These are phyloP conservation scores for Fusarium kyushuense DNA, from an alignment of 2,329 filamentous ascomycete species.

Conservation along the genomic window DNA sequence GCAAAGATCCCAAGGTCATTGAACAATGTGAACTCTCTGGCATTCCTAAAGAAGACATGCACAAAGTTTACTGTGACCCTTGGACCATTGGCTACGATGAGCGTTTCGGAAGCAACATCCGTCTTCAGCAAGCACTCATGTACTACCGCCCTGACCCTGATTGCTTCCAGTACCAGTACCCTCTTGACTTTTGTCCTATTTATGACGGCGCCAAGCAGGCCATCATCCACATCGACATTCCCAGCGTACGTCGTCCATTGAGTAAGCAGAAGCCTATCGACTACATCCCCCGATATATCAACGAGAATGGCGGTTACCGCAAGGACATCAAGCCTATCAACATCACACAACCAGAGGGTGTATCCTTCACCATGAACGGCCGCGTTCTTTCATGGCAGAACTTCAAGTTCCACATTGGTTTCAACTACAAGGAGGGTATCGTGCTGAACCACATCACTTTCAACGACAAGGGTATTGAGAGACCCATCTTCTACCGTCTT, in stretches of 20 bases:
- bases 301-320: slow-evolving; percentile 80
- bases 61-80: slow-evolving; percentile 95
- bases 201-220: slow-evolving; percentile 83
- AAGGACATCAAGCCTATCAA: slow-evolving; percentile 86
- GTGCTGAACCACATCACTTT: slow-evolving; percentile 91
- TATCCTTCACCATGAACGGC: slow-evolving; percentile 81
- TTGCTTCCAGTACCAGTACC: slow-evolving; percentile 90
- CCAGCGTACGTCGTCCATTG: slow-evolving; percentile 79
- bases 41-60: slow-evolving; percentile 84
- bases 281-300: slow-evolving; percentile 80
- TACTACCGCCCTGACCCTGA: slow-evolving; percentile 90
- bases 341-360: slow-evolving; percentile 88
- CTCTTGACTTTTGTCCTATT: slow-evolving; percentile 94
- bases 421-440: slow-evolving; percentile 94
- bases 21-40: slow-evolving; percentile 89
- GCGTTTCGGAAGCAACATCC: slow-evolving; percentile 81
- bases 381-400: slow-evolving; percentile 88
- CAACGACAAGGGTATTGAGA: slow-evolving; percentile 82
- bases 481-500: slow-evolving; percentile 88
- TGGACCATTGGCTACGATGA: slow-evolving; percentile 98
- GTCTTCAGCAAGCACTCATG: slow-evolving; percentile 93
- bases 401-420: slow-evolving; percentile 92
- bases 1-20: slow-evolving; percentile 86
- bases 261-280: slow-evolving; percentile 80
- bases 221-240: slow-evolving; percentile 87